Base-by-base conservation (phyloP, 2,329 filamentous ascomycete species). In the Xylaria sp. region DNA sequence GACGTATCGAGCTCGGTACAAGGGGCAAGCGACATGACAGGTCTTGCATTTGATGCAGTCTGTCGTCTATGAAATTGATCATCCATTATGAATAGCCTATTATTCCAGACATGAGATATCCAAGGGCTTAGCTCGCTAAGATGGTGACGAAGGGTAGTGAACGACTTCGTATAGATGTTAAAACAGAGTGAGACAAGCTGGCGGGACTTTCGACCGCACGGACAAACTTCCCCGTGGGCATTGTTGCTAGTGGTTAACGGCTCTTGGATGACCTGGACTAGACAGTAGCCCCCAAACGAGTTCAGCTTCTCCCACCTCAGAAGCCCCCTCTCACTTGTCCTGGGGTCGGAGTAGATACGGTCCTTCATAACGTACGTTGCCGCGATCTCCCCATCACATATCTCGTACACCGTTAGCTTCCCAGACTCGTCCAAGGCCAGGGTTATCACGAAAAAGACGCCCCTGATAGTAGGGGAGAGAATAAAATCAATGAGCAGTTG, bases 271-370 rank as follows among this genome's bases (percentile, higher is more conserved):
- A 72, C 66, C 29, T 75, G 70, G 38, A 74, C 69, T 13, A 77
- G 63, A 47, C 70, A 72, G 47, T 77, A 77, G 10, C 75, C 76
- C 29, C 76, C 76, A 44, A 72, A 73, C 20, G 69, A 72, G 50
- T 77, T 71, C 20, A 74, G 57, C 50, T 77, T 77, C 66, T 77
- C 73, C 75, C 74, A 77, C 9, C 69, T 72, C 1, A 77, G 60
- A 39, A 73, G 68, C 1, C 70, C 71, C 25, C 55, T 42, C 29
- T 68, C 67, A n/a, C 61, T 67, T 45, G 70, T 72, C 27, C 64
- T 71, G 9, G 63, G 55, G 25, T 62, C 54, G 9, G 65, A 69
- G 47, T 69, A 69, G 22, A 69, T 65, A n/a, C 67, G 55, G 22
- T 71, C 65, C 5, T 69, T 63, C 53, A 73, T 55, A 10, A 61